Evolutionary conservation across 441 rosid genomes (phyloP).

Genomic region (Corymbia citriodora): DNA sequence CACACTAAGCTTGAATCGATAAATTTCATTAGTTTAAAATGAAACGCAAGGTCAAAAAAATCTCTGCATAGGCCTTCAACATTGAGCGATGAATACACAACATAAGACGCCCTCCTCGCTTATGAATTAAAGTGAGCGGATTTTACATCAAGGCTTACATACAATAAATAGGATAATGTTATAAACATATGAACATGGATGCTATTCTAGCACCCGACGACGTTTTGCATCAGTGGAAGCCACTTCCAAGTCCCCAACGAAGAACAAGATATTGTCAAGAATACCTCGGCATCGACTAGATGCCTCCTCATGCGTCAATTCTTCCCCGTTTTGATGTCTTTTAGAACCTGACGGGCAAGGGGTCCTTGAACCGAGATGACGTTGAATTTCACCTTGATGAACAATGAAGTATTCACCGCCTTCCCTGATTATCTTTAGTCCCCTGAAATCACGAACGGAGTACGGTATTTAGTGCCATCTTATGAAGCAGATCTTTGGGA

Average conservation of each 20-base stretch:
- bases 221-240: constrained; percentile 42
- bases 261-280: constrained; percentile 41
- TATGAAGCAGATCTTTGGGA: not conserved
- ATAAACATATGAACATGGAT: not conserved
- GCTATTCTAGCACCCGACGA: constrained; percentile 2
- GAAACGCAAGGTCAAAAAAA: not conserved
- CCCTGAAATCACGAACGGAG: constrained; percentile 22
- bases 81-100: not conserved
- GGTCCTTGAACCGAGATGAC: constrained; percentile 32
- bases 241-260: constrained; percentile 51
- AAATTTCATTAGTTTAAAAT: not conserved
- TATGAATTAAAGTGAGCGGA: not conserved
- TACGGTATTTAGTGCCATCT: not conserved
- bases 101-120: not conserved
- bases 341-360: not conserved
- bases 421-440: constrained; percentile 49
- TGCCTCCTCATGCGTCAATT: constrained; percentile 10
- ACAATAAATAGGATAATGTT: not conserved
- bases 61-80: not conserved
- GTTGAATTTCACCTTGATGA: constrained; percentile 48
- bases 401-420: constrained; percentile 37
- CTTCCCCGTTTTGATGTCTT: not conserved
- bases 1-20: not conserved
- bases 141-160: not conserved
- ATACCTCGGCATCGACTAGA: constrained; percentile 14